Base-by-base conservation (phyloP, 2,329 filamentous ascomycete species). In the Fusarium subtropicale region DNA sequence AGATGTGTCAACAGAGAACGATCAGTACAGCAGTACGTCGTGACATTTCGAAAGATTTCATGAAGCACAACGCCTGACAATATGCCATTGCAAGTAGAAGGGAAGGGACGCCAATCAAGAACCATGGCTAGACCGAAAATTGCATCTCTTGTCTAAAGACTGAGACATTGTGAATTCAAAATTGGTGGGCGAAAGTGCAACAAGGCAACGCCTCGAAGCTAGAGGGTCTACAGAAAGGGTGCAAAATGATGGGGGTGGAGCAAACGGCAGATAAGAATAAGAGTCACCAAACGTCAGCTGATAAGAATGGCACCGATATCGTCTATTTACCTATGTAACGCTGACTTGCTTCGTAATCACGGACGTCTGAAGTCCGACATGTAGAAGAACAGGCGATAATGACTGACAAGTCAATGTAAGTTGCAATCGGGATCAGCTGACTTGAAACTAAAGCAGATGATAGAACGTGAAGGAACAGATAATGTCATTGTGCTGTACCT, bases 71-170 rank as follows among this genome's bases (percentile, higher is more conserved):
- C 51, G 58, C 24, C 56, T 72, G 55, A 59, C 59, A 54, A 52
- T 44, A 52, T 54, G 39, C 28, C 36, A 58, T 53, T 57, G 26
- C 38, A 61, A 56, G n/a, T 15, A 47, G n/a, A 47, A 30, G 7
- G 38, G n/a, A 47, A 30, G 7, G 34, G 57, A 61, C 28, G 31
- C 75, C 74, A 76, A 77, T 76, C 63, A 75, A 61, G 18, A 47
- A 46, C 56, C 68, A 56, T 66, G 41, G 52, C 39, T 64, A 72
- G 71, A 76, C 76, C 76, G 75, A 68, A 68, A 64, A 70, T 69
- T 64, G 57, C 20, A 64, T 30, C 33, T 52, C n/a, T 39, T 60
- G 26, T 18, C 28, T 51, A 24, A 26, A 60, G 39, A 26, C 51
- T 9, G 53, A 66, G 36, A 44, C 52, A 48, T 33, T 9, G 55